Conservation (phyloP, 371 early-diverging fungal species). For the Globomyces sp. region DNA sequence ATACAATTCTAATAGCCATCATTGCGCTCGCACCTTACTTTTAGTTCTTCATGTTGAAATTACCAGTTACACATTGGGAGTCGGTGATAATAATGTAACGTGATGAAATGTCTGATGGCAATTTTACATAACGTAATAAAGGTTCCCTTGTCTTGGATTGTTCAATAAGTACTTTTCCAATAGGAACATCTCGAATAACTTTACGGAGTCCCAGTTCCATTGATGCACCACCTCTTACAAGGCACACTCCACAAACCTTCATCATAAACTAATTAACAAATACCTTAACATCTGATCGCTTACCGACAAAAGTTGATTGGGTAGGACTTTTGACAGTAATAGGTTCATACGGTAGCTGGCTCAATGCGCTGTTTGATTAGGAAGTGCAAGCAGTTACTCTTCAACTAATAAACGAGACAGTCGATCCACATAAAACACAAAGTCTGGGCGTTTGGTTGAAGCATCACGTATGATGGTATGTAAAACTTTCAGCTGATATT, state of each 20-base stretch:
- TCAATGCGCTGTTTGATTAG: slow-evolving; percentile 44
- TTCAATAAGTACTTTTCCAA: slow-evolving; percentile 82
- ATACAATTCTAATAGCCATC: slow-evolving; percentile 88
- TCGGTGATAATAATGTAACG: slow-evolving; percentile 64
- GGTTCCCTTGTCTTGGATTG: slow-evolving; percentile 81
- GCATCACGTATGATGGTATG: slow-evolving; percentile 81
- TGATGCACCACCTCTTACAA: slow-evolving; percentile 83
- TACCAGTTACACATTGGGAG: slow-evolving; percentile 54
- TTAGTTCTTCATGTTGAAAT: too few species aligned
- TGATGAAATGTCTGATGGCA: slow-evolving; percentile 63
- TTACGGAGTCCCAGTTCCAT: slow-evolving; percentile 85
- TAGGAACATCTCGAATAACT: slow-evolving; percentile 71
- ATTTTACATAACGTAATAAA: slow-evolving; percentile 72
- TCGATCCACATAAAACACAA: slow-evolving; percentile 87
- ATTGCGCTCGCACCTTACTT: slow-evolving; percentile 67
- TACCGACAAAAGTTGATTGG: slow-evolving; percentile 18
- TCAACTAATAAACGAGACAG: slow-evolving; percentile 82
- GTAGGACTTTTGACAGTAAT: slow-evolving; percentile 65
- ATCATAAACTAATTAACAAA: background rate
- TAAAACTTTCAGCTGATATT: slow-evolving; percentile 73
- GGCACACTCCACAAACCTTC: slow-evolving; percentile 75
- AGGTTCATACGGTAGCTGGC: slow-evolving; percentile 57
- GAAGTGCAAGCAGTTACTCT: slow-evolving; percentile 23
- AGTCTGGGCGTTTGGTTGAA: slow-evolving; percentile 75
- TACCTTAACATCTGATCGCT: background rate